Base-by-base conservation (phyloP, 2,329 filamentous ascomycete species). In the Cadophora sp. region DNA sequence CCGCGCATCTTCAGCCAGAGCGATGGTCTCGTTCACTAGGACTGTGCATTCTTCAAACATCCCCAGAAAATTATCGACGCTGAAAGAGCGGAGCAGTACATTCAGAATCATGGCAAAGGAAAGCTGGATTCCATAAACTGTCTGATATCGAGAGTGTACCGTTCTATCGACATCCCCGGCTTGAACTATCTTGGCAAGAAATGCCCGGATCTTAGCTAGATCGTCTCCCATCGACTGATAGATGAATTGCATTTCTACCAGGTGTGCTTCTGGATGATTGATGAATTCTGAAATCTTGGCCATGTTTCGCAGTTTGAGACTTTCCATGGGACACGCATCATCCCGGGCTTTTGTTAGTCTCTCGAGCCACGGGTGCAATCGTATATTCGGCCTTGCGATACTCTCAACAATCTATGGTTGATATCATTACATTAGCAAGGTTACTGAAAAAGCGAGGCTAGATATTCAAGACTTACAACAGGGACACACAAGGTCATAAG, bases 81-180 rank as follows among this genome's bases (percentile, higher is more conserved):
- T 50, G 18, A 61, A 61, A 22, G 59, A 30, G 4, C 59, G 59
- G 5, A 61, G 43, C 1, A 47, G 43, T 5, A 45, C 27, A n/a
- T 61, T 61, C 43, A 61, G n/a, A 9, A 61, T 36, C 43, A 61
- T n/a, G n/a, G 59, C 59, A 16, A 61, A 48, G 1, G 43, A 47
- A 1, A 61, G 59, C 13, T 61, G 59, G 11, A 61, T 47, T 8
- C 59, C 45, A 18, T 61, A 61, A 8, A 61, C 24, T 2, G 59
- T 61, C n/a, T 48, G 43, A 30, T 47, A 61, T 20, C 59, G 59
- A 30, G 59, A 61, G n/a, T 61, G 59, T 3, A 33, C n/a, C 7
- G 22, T n/a, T 47, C 45, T n/a, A 27, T 61, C 59, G n/a, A 33
- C 8, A 2, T 33, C 41, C 1, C 43, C 41, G 6, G n/a, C 24